Conservation (phyloP, 2,329 filamentous ascomycete genomes). For the Ophiostoma triangulosporum region DNA sequence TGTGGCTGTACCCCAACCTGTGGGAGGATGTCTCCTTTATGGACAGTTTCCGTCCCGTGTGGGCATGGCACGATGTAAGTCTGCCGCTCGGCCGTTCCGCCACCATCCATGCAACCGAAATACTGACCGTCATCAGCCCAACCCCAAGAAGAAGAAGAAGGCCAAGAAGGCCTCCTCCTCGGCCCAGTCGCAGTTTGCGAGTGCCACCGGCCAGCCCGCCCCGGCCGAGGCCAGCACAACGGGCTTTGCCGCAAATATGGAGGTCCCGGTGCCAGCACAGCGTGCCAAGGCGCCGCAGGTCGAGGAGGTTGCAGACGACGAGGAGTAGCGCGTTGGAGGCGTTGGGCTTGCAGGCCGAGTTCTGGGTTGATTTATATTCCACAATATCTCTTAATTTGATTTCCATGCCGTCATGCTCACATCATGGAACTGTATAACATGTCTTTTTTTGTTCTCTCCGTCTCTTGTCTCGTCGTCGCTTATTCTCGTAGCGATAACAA, state of each 20-base stretch:
- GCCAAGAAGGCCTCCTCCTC: conserved; percentile 24
- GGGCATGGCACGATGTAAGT: conserved; percentile 94
- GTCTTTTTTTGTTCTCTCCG: too few relatives aligned
- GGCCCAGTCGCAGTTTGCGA: conserved; percentile 32
- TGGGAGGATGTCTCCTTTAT: conserved; percentile 99
- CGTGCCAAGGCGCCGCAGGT: conserved; percentile 24
- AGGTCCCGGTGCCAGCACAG: conserved; percentile 24
- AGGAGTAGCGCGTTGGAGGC: conserved; percentile 2
- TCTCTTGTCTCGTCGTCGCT: too few relatives aligned
- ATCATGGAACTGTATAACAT: too few relatives aligned
- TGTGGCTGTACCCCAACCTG: conserved; percentile 97
- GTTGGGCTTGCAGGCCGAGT: neutral
- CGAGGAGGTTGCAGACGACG: conserved; percentile 25
- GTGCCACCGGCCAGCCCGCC: conserved; percentile 37
- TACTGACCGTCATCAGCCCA: conserved; percentile 17
- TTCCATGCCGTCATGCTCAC: too few relatives aligned
- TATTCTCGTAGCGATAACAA: too few relatives aligned
- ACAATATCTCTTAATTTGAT: too few relatives aligned
- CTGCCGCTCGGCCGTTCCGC: too few relatives aligned
- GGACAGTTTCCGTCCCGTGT: conserved; percentile 88
- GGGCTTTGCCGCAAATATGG: conserved; percentile 40
- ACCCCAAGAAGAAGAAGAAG: conserved; percentile 47
- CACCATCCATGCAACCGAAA: too few relatives aligned
- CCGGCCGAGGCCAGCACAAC: conserved; percentile 43
- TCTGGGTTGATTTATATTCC: too few relatives aligned